Evolutionary conservation across 345 rosid genomes (phyloP), one percentile per base, ranked within the genome.

Genomic region (Cardamine resedifolia): DNA sequence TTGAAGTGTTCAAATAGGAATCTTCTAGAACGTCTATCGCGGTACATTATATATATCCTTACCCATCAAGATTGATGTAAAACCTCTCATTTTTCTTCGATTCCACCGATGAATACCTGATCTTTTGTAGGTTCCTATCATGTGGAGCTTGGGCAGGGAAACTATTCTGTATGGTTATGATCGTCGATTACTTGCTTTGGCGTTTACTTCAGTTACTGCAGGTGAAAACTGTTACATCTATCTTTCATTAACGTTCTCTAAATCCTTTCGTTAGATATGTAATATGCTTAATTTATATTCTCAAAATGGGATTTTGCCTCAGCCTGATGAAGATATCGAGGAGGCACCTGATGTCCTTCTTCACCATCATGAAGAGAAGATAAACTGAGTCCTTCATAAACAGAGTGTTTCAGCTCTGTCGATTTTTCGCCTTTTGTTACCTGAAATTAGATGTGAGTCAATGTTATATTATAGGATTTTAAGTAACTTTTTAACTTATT

Each of bases 81-180:
- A 70, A 18, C 2, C 1, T 1, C 0, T 1, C 2, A 1, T 3
- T 38, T 58, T 30, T 47, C 24, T 24, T 33, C 0, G 18, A 19
- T 24, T n/a, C n/a, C n/a, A 59, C 24, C 1, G 1, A 52, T 45
- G 60, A 23, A 21, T 59, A n/a, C 11, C 2, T 27, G 27, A 38
- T 39, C 36, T 50, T 56, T 44, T 69, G 14, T 81, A 89, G 96
- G 87, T 89, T 86, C 74, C 96, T 95, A 5, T 83, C 99, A 0
- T 90, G 97, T 73, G 97, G 99, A 66, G 74, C 90, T 41, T 91
- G 96, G 98, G 97, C 96, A 1, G 96, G 99, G 65, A 94, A 91
- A 76, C 84, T 91, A 47, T 91, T 90, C 63, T 88, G 97, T 81
- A 78, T 88, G 86, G 97, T 95, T 76, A 89, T 95, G 96, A 89